Evolutionary conservation across 108 stramenopile genomes (phyloP).

Genomic region (Pseudonitzschia pungens): DNA sequence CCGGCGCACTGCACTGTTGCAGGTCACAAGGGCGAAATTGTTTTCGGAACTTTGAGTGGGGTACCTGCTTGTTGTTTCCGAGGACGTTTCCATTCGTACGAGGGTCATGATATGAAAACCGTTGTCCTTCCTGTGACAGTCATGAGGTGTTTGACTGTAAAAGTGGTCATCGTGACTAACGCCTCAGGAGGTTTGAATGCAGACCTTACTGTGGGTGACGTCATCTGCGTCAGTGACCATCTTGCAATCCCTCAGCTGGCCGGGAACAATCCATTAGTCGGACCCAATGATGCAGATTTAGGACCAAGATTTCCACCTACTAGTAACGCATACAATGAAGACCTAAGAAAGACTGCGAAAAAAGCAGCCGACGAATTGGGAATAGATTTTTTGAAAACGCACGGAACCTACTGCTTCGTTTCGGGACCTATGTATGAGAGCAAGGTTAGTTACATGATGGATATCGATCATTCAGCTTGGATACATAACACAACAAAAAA

Average conservation of each 20-base stretch:
- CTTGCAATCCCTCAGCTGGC: slow-evolving; percentile 81
- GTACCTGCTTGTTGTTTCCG: slow-evolving; percentile 81
- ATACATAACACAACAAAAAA: background rate
- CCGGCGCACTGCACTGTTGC: slow-evolving; percentile 78
- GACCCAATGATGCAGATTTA: slow-evolving; percentile 83
- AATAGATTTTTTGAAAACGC: slow-evolving; percentile 52
- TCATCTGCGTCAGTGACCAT: slow-evolving; percentile 87
- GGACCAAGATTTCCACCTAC: slow-evolving; percentile 90
- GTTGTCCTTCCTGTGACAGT: slow-evolving; percentile 81
- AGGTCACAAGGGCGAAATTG: slow-evolving; percentile 89
- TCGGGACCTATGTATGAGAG: slow-evolving; percentile 93
- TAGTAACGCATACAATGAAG: slow-evolving; percentile 66
- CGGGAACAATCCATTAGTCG: slow-evolving; percentile 88
- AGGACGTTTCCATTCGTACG: slow-evolving; percentile 93
- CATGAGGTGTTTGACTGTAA: slow-evolving; percentile 82
- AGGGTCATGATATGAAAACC: slow-evolving; percentile 88
- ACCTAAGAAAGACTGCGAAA: slow-evolving; percentile 47
- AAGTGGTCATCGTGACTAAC: slow-evolving; percentile 85
- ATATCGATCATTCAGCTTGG: background rate
- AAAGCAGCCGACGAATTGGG: slow-evolving; percentile 54
- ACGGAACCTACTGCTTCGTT: slow-evolving; percentile 90
- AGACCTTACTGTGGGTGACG: slow-evolving; percentile 81
- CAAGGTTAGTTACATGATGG: slow-evolving; percentile 21
- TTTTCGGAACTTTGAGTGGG: slow-evolving; percentile 71
- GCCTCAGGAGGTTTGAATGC: slow-evolving; percentile 89